A percentile compares a stretch with the other conserved stretches of the same genome.
These are phyloP conservation scores for Dentipellis fragilis DNA, from an alignment of 768 basidiomycete genomes.

Conservation along the genomic window DNA sequence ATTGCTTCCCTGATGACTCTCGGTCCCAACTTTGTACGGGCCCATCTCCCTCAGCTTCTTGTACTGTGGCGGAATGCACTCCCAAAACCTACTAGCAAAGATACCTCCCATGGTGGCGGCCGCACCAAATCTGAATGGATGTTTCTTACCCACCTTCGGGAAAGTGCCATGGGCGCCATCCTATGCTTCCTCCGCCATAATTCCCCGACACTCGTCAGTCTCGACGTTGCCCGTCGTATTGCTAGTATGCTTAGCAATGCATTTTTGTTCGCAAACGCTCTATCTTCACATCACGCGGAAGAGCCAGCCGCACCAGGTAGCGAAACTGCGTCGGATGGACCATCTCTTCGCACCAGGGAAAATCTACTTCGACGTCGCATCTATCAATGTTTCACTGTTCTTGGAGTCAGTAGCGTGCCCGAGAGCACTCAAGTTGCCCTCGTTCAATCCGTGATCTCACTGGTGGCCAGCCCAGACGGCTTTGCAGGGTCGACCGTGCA, in stretches of 20 bases:
- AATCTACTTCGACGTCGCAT: conserved; percentile 75
- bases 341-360: conserved; percentile 70
- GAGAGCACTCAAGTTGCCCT: conserved; percentile 76
- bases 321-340: conserved; percentile 27
- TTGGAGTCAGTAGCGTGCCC: conserved; percentile 71
- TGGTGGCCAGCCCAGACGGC: conserved; percentile 83
- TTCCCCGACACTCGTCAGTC: conserved; percentile 60
- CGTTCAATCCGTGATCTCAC: conserved; percentile 67
- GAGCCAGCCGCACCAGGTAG: conserved; percentile 39
- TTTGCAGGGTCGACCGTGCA: conserved; percentile 80
- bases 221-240: conserved; percentile 86
- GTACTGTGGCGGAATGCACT: conserved; percentile 97
- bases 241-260: conserved; percentile 83
- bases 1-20: conserved; percentile 87
- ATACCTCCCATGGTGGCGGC: conserved; percentile 46
- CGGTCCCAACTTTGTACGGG: conserved; percentile 87
- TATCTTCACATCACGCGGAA: conserved; percentile 59
- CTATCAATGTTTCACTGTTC: conserved; percentile 79
- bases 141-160: conserved; percentile 85
- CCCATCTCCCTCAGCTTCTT: conserved; percentile 87
- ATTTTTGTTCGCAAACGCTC: conserved; percentile 81
- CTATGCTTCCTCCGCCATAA: conserved; percentile 84
- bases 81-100: conserved; percentile 90
- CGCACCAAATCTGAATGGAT: conserved; percentile 76
- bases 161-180: conserved; percentile 83